These are phyloP conservation scores for Fonsecaea pedrosoi DNA, from an alignment of 2,329 filamentous ascomycete species.

Conservation along the genomic window DNA sequence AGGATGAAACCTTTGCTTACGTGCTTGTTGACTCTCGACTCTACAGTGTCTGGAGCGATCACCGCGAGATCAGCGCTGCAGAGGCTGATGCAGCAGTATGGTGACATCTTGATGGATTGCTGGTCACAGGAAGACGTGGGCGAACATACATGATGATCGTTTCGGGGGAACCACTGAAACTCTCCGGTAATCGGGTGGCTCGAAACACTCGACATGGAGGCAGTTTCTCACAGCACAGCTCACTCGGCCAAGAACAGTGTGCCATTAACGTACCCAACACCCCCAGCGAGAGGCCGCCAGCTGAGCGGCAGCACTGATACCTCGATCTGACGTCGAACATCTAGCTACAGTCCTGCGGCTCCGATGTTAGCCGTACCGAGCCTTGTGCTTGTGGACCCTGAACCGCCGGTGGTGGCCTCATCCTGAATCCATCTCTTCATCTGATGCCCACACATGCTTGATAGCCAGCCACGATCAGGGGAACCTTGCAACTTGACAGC, in stretches of 20 bases:
- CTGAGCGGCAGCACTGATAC: neutral
- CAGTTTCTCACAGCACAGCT: neutral
- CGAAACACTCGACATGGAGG: neutral
- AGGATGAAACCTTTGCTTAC: slow-evolving; percentile 28
- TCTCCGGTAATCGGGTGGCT: neutral
- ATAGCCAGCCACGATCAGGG: neutral
- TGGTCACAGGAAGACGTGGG: slow-evolving; percentile 26
- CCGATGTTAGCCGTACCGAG: slow-evolving; percentile 4
- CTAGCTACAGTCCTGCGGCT: neutral
- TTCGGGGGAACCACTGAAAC: neutral
- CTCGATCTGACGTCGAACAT: neutral
- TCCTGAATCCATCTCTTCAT: neutral
- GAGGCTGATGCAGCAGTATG: slow-evolving; percentile 28
- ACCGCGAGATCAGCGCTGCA: slow-evolving; percentile 27
- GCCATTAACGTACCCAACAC: neutral
- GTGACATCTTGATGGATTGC: slow-evolving; percentile 31
- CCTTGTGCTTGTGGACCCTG: neutral
- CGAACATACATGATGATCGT: neutral
- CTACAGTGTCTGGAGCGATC: slow-evolving; percentile 27
- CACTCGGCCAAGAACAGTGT: neutral
- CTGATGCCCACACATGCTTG: neutral
- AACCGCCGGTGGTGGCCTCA: neutral
- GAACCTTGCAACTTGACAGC: no score
- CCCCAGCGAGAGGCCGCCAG: neutral
- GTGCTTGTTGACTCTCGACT: slow-evolving; percentile 24